Base-by-base conservation (phyloP, 2,329 filamentous ascomycete genomes). In the Emergomyces orientalis region DNA sequence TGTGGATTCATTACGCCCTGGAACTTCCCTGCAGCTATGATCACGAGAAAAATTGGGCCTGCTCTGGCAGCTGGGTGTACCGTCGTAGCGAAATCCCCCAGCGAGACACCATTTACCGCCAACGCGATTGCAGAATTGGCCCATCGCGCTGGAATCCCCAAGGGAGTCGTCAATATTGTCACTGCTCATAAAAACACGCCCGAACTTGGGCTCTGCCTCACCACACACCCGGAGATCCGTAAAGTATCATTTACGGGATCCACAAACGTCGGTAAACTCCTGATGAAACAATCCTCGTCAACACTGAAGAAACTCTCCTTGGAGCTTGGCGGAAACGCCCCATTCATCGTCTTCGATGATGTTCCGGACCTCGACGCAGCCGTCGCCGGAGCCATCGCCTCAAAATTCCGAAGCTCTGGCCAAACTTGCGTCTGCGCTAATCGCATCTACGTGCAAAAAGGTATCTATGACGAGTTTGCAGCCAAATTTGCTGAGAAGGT, bases 321-420 rank as follows among this genome's bases (percentile, higher is more conserved):
- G 74, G 93, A 97, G 74, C 87, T 97, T 1, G 93, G 93, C 62
- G 94, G 93, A 57, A 97, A 97, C 74, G 90, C 93, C 0, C 93
- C 93, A 1, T 96, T 97, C 74, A 97, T 97, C 68, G 91, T 97
- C 41, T 97, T 97, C 72, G 91, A 97, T 71, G 93, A 97, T 71
- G 74, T 75, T 19, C 90, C 93, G 25, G 90, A 97, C 72, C 78
- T 97, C 25, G 92, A 97, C 64, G 79, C 81, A 4, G 94, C 94
- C 2, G 91, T 97, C 0, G 79, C 85, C 0, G 93, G 92, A 32
- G 91, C 91, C 57, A 84, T 97, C 61, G 80, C 87, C 30, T 92
- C 86, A 71, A 99, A 97, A 76, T 97, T 97, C 85, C 88, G 94
- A 62, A 91, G 88, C 45, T 95, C 90, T 0, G 94, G 94, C 43